Conservation (phyloP, 2,329 filamentous ascomycete species). For the Colletotrichum costaricense region DNA sequence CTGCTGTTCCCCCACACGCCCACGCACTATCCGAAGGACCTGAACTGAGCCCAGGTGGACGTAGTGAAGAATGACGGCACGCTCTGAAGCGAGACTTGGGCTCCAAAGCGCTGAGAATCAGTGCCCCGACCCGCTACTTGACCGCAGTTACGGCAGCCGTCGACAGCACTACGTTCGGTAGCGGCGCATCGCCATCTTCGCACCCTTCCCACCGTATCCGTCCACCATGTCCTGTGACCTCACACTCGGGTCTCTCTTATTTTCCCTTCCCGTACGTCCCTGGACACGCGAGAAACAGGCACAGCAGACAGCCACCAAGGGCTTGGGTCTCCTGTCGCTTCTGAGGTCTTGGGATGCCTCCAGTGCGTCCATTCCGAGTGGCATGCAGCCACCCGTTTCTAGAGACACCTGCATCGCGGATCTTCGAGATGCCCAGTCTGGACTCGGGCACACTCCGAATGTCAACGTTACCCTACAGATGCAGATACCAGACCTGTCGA, state of each 20-base stretch:
- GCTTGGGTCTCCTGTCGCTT: not conserved
- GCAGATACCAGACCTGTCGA: not conserved
- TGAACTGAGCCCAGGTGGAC: not conserved
- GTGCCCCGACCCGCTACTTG: constrained; percentile 34
- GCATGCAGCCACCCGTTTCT: constrained; percentile 4
- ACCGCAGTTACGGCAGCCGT: constrained; percentile 18
- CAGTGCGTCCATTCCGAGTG: not conserved
- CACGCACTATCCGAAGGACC: not conserved
- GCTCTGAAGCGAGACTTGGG: not conserved
- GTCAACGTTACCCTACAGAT: constrained; percentile 18
- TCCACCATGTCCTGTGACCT: constrained; percentile 4
- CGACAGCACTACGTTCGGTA: not conserved
- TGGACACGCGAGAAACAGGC: not conserved
- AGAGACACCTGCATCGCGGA: constrained; percentile 11
- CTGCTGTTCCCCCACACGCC: not conserved
- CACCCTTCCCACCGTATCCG: not conserved
- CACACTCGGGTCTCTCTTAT: constrained; percentile 4
- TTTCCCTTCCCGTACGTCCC: not conserved
- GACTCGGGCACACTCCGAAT: constrained; percentile 32
- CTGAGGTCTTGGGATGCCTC: constrained; percentile 4
- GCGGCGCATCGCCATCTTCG: constrained; percentile 11
- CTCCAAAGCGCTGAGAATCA: constrained; percentile 21
- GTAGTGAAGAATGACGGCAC: not conserved
- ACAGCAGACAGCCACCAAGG: not conserved
- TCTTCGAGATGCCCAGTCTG: constrained; percentile 13